Conservation (phyloP, 2,329 filamentous ascomycete genomes). For the Scedosporium boydii region DNA sequence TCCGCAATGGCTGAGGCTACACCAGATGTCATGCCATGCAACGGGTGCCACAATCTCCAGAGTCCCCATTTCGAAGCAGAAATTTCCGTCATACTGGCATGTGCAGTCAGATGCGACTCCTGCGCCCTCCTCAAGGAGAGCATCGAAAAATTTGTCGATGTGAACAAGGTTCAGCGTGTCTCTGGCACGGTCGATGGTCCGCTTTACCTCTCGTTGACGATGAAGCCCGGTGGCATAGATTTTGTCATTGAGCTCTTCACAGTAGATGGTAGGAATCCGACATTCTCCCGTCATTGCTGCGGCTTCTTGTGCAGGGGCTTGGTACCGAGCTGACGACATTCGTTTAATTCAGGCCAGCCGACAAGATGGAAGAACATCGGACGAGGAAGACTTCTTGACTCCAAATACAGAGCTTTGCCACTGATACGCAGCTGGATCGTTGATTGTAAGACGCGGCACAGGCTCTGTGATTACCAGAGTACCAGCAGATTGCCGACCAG, state of each 20-base stretch:
- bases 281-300: neutral
- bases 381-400: neutral
- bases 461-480: neutral
- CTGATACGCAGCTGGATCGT: neutral
- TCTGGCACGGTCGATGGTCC: neutral
- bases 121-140: neutral
- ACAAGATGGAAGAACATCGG: neutral
- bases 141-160: neutral
- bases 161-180: neutral
- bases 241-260: neutral
- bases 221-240: neutral
- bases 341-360: neutral
- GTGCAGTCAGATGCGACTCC: neutral
- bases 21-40: neutral
- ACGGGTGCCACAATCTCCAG: neutral
- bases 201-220: neutral
- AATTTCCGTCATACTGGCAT: neutral
- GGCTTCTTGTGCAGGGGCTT: neutral
- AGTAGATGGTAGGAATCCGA: neutral
- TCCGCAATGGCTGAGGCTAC: no score
- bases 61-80: neutral
- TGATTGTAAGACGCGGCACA: neutral
- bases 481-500: neutral
- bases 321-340: no score
- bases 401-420: neutral